Base-by-base conservation (phyloP, 441 rosid genomes). In the Mallotus repandus region DNA sequence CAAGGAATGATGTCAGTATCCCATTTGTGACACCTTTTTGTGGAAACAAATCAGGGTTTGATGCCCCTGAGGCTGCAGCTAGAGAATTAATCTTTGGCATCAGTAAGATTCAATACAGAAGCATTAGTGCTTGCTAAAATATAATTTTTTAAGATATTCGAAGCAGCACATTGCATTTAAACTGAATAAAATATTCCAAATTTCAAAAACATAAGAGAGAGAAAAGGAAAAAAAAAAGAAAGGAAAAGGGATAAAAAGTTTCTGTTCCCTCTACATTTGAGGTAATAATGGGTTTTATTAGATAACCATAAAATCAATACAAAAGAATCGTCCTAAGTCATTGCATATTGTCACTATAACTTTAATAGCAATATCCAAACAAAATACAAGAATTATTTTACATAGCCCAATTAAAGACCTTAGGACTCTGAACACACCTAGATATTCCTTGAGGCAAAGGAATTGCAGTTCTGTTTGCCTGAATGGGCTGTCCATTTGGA, bases 361-460 rank as follows among this genome's bases (percentile, higher is more conserved):
- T 68, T 76, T 77, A 64, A 73, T 60, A 77, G 80, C 75, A 81
- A 72, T 71, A 72, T 83, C 79, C 82, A 82, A 81, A 80, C 68
- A 68, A 75, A 73, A 74, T 86, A 85, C 84, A 82, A 69, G 32
- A 75, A 79, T 52, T 78, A 78, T 70, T 82, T 87, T 89, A 90
- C 89, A 85, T 56, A 85, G 83, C 87, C 82, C 85, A 83, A 81
- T 86, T 84, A 88, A 87, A 89, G 85, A 88, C 88, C 86, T 78
- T 84, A 84, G 96, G 79, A 81, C 92, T 91, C 97, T 85, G 90
- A 89, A 94, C 98, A 88, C 87, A 96, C 99, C 99, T 96, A 92
- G 96, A 88, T 80, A 89, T 85, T 86, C 99, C 98, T 81, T 79
- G 99, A 81, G 99, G 98, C 91, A 96, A 90, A 78, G 92, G 89